Conservation (phyloP, 1,284 basidiomycete species). For the Butyriboletus appendiculatus region DNA sequence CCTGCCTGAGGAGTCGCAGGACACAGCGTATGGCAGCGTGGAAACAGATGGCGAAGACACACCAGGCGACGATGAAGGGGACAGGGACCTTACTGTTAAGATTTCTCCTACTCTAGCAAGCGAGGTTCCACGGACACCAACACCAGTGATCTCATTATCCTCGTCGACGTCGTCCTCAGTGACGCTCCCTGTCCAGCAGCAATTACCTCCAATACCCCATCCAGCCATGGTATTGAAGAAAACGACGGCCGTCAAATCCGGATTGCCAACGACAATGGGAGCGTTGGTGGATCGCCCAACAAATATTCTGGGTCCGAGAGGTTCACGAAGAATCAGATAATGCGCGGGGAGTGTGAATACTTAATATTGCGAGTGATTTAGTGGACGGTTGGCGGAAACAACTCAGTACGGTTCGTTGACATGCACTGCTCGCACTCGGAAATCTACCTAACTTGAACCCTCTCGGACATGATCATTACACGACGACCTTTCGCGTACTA, state of each 20-base stretch:
- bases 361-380: conserved; percentile 1
- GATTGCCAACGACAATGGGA: conserved; percentile 19
- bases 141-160: conserved; percentile 33
- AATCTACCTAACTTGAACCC: no score
- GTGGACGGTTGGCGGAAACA: no score
- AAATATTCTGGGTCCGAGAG: conserved; percentile 40
- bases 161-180: conserved; percentile 42
- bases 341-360: neutral
- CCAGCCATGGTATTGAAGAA: conserved; percentile 32
- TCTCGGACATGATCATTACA: no score
- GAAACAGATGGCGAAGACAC: conserved; percentile 19
- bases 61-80: conserved; percentile 6
- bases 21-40: conserved; percentile 11
- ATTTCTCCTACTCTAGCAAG: conserved; percentile 6
- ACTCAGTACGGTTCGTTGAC: no score
- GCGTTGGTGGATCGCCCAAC: conserved; percentile 38
- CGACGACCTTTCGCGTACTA: no score
- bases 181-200: conserved; percentile 23
- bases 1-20: conserved; percentile 33
- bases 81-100: conserved; percentile 24
- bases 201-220: conserved; percentile 9
- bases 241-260: conserved; percentile 19
- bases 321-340: conserved; percentile 34
- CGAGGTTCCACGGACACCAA: conserved; percentile 16
- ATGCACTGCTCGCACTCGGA: no score